Conservation (phyloP, 1,284 basidiomycete species). For the Tilletia horrida region DNA sequence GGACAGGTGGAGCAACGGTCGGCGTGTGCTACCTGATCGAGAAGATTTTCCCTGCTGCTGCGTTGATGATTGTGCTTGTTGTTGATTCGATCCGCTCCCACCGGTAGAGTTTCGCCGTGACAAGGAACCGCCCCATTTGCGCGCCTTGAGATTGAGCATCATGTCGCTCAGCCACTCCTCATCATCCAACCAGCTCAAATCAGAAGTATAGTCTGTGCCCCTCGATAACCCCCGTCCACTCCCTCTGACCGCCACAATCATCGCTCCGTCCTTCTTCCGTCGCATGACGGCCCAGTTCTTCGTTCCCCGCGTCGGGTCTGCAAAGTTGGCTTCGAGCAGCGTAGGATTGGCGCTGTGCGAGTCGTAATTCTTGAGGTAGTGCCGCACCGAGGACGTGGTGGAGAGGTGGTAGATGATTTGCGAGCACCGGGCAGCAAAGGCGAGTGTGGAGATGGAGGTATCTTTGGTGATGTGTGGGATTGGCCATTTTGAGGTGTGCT, state of each 20-base stretch:
- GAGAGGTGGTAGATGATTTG: conserved; percentile 15
- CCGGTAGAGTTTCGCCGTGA: conserved; percentile 7
- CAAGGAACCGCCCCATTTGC: background rate
- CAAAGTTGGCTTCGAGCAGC: background rate
- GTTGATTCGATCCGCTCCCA: background rate
- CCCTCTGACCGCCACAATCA: conserved; percentile 3
- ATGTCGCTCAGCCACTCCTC: conserved; percentile 17
- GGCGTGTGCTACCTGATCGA: background rate
- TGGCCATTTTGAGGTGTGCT: background rate
- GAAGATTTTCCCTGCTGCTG: background rate
- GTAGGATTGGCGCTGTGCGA: background rate
- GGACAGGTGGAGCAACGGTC: background rate
- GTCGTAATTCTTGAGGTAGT: conserved; percentile 16
- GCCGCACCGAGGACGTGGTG: background rate
- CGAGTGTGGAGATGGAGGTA: conserved; percentile 1
- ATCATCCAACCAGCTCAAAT: conserved; percentile 17
- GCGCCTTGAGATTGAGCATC: conserved; percentile 16
- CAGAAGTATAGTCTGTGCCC: background rate
- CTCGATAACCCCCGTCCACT: conserved; percentile 1
- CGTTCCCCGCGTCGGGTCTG: conserved; percentile 10
- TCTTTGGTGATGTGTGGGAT: background rate
- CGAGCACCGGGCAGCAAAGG: background rate
- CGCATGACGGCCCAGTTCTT: conserved; percentile 10
- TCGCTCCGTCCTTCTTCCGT: conserved; percentile 4
- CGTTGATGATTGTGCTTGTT: background rate